phyloP scores from a whole-genome alignment of 306 rosid genomes.

The Medicago ruthenica region DNA sequence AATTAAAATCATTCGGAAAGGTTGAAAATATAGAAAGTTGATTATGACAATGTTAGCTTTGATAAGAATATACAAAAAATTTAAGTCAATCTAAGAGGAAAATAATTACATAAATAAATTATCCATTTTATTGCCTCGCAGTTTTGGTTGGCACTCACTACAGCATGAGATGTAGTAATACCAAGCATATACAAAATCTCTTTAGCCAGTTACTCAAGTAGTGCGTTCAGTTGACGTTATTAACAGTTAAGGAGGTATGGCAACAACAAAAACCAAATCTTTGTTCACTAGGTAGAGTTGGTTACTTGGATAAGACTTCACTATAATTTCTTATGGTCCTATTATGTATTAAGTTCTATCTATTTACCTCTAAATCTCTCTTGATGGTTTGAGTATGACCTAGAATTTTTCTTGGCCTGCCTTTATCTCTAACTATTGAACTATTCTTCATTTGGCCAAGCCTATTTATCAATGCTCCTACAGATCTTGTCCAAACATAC shows the following conservation, averaged over 20 bases:
- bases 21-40: background rate
- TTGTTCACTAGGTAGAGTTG: background rate
- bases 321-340: background rate
- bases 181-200: constrained; percentile 1
- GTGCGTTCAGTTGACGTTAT: background rate
- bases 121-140: background rate
- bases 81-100: background rate
- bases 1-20: constrained; percentile 4
- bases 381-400: background rate
- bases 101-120: constrained; percentile 1
- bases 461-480: background rate
- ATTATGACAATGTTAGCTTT: background rate
- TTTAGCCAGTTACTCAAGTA: background rate
- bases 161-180: constrained; percentile 18
- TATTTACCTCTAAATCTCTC: background rate
- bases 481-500: background rate
- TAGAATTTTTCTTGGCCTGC: background rate
- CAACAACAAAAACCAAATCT: background rate
- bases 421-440: background rate
- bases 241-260: background rate
- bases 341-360: background rate
- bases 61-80: background rate
- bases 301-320: background rate
- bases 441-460: background rate
- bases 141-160: background rate